Evolutionary conservation across 1,139 yeast genomes (phyloP).

Genomic region (Candida labiduridarum): DNA sequence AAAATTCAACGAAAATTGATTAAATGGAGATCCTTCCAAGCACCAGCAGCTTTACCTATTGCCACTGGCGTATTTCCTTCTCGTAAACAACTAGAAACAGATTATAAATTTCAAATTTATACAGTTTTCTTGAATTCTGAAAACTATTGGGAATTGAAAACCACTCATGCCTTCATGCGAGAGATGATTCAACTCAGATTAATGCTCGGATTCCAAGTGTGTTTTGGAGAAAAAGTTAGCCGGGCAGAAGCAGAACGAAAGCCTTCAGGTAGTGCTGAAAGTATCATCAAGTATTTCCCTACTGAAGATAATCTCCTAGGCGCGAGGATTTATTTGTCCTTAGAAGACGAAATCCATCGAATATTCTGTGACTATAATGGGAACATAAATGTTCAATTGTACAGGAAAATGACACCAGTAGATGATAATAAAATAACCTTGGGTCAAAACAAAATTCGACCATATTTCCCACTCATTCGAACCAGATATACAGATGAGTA

Average conservation of each 20-base stretch:
- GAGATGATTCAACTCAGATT: conserved; percentile 87
- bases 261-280: conserved; percentile 57
- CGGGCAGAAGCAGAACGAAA: conserved; percentile 64
- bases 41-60: conserved; percentile 91
- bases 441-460: conserved; percentile 20
- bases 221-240: conserved; percentile 68
- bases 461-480: conserved; percentile 61
- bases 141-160: conserved; percentile 50
- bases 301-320: conserved; percentile 47
- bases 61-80: conserved; percentile 79
- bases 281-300: conserved; percentile 46
- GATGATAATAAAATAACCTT: conserved; percentile 28
- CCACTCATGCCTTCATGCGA: conserved; percentile 67
- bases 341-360: conserved; percentile 85
- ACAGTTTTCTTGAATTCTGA: conserved; percentile 62
- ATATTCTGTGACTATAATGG: conserved; percentile 71
- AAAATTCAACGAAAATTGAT: conserved; percentile 65
- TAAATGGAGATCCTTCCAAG: conserved; percentile 89
- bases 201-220: conserved; percentile 87
- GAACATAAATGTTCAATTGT: conserved; percentile 75
- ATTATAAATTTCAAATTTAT: conserved; percentile 66
- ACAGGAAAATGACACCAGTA: conserved; percentile 33
- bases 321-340: conserved; percentile 67
- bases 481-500: conserved; percentile 78
- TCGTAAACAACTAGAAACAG: conserved; percentile 59